Evolutionary conservation across 1,284 basidiomycete species (phyloP).

Genomic region (Trametes hirsuta): DNA sequence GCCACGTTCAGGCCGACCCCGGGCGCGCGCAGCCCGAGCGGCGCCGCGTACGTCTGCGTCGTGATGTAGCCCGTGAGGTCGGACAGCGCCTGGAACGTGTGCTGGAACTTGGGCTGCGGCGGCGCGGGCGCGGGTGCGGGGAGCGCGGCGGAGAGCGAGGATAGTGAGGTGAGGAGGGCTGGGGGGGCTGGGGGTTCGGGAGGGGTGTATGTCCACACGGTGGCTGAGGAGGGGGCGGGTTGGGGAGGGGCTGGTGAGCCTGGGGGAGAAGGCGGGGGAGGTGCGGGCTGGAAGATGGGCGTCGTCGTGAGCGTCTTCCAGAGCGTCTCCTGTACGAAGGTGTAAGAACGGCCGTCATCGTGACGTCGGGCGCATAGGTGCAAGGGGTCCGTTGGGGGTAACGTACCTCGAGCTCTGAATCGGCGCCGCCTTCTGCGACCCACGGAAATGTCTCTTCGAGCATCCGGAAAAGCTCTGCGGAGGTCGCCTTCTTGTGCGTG

Average conservation of each 20-base stretch:
- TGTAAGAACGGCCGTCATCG: background rate
- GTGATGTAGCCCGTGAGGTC: constrained; percentile 72
- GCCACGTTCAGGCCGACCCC: constrained; percentile 25
- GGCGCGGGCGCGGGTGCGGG: constrained; percentile 36
- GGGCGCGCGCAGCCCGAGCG: constrained; percentile 37
- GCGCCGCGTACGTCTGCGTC: constrained; percentile 57
- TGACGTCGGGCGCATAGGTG: no score
- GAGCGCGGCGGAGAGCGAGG: constrained; percentile 47
- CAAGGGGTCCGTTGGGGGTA: no score
- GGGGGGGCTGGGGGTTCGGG: constrained; percentile 44
- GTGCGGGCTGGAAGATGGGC: constrained; percentile 46
- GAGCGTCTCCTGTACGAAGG: constrained; percentile 48
- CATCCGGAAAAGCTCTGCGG: constrained; percentile 60
- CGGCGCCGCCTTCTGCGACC: constrained; percentile 52
- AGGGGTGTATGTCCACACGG: constrained; percentile 56
- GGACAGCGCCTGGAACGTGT: constrained; percentile 58
- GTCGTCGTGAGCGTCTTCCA: constrained; percentile 63
- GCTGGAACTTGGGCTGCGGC: constrained; percentile 42
- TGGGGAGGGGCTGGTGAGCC: constrained; percentile 1
- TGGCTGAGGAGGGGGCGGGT: constrained; percentile 24
- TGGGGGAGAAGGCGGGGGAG: constrained; percentile 5
- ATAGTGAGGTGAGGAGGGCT: constrained; percentile 51
- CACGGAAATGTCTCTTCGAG: constrained; percentile 60
- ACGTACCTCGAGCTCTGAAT: constrained; percentile 52
- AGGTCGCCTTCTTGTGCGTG: constrained; percentile 48